Evolutionary conservation across 441 rosid genomes (phyloP), one percentile per base, ranked within the genome.

Genomic region (Monsonia emarginata): DNA sequence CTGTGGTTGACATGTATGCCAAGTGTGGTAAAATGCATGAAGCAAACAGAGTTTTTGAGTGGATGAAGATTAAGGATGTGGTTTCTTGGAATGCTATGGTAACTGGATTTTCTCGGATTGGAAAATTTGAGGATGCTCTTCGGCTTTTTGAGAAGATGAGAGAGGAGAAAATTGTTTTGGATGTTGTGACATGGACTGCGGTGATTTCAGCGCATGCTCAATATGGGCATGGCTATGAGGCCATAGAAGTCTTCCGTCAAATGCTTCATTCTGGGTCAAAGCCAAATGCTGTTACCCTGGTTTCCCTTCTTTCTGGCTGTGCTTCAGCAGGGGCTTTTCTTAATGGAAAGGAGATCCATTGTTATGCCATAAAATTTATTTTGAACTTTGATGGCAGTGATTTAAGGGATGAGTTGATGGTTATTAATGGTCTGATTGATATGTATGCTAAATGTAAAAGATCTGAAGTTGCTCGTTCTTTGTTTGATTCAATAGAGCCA

Each of bases 41-140:
- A 61, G 96, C 94, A 1, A 70, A 65, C 59, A 79, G 61, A 19
- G 86, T 88, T 68, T 92, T 92, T 52, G 65, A 75, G 14, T 54
- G 75, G 65, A 92, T 88, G 86, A 58, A 69, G 25, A 65, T 75
- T 11, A 92, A 83, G 71, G 95, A 92, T 80, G 87, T 88, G 16
- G 88, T 92, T 69, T 86, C 98, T 22, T 92, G 98, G 98, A 92
- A 92, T 72, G 75, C 88, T n/a, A 84, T 89, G 95, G 95, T 89
- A 56, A 81, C 89, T 22, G 96, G 90, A 54, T 91, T 80, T 74
- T 86, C 96, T 21, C 91, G 82, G 76, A 72, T 65, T 38, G 96
- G 94, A 18, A 75, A 77, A 68, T 88, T 85, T 27, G 86, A 85
- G 14, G 86, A 85, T 65, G 95, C 90, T 66, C 75, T 89, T 64